Base-by-base conservation (phyloP, 208 protist genomes). In the Trypanosoma melophagium region DNA sequence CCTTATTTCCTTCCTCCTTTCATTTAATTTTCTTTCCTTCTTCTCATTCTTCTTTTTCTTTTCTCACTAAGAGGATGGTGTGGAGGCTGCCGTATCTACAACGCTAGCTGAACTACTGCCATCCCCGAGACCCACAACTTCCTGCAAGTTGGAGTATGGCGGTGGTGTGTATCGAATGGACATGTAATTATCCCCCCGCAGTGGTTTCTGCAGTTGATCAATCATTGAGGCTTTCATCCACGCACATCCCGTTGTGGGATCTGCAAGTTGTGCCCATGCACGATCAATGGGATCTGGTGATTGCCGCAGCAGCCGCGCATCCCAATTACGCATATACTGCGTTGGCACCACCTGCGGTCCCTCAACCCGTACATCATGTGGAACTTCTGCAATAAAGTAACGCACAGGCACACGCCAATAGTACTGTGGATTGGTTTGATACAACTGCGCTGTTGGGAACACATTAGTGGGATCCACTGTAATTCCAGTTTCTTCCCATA, bases 401-500 rank as follows among this genome's bases (percentile, higher is more conserved):
- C 84, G 76, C 58, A 96, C 89, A 41, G 89, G 89, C 35, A 94
- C 87, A 56, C 92, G 88, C 89, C 92, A 96, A 77, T 92, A 96
- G 59, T 77, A 96, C 22, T 66, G 42, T 13, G 88, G 88, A 55
- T 81, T 63, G 31, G 59, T 77, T 73, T 83, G 81, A 58, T 68
- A 47, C 19, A 96, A 80, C 24, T 79, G 72, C 5, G 69, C 89
- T 0, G 87, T 95, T 2, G 89, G 89, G 55, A 80, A 92, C 35
- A 94, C 81, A 52, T 75, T 66, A 16, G 54, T 72, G 4, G 80
- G 66, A 21, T 86, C 75, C n/a, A 95, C 77, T n/a, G 76, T 84
- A 78, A 96, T 86, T 63, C 92, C 92, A 2, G 92, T 96, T 65
- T 96, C 92, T 68, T 96, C 92, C 84, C 85, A 96, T 56, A 92